phyloP scores from a whole-genome alignment of 129 eudicot genomes.

The Flaveria sonorensis region DNA sequence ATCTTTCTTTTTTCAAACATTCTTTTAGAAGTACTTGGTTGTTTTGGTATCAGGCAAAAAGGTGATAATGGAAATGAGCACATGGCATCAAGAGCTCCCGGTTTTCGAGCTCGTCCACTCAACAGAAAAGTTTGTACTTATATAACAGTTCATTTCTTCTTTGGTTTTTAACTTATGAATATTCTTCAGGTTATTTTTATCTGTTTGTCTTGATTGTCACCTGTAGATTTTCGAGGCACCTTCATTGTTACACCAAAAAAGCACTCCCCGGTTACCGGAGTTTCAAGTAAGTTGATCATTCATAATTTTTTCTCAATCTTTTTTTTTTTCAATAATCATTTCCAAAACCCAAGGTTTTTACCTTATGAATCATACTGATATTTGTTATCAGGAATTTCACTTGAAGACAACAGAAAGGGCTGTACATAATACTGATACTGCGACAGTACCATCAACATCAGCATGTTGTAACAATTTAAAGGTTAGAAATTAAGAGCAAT shows the following conservation, averaged over 20 bases:
- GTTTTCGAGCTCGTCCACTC: constrained; percentile 83
- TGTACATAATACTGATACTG: constrained; percentile 54
- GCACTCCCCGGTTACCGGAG: constrained; percentile 63
- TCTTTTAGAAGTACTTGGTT: not conserved
- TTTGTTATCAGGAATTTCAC: constrained; percentile 65
- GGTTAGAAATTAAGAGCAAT: constrained; percentile 32
- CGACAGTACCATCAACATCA: constrained; percentile 48
- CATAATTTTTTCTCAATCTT: not conserved
- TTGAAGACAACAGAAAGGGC: constrained; percentile 80
- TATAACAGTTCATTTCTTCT: not conserved
- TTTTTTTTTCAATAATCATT: constrained; percentile 13
- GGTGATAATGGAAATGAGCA: constrained; percentile 43
- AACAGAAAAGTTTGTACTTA: constrained; percentile 71
- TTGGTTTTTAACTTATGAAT: not conserved
- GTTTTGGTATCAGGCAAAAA: constrained; percentile 54
- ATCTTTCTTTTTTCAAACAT: not conserved
- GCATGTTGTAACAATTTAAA: constrained; percentile 40
- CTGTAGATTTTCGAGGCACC: constrained; percentile 86
- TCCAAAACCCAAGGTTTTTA: not conserved
- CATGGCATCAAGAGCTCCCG: constrained; percentile 43
- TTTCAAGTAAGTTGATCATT: constrained; percentile 54
- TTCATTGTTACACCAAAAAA: constrained; percentile 53
- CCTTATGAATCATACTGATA: constrained; percentile 15
- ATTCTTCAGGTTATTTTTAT: not conserved
- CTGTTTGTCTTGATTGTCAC: constrained; percentile 12